Evolutionary conservation across 495 filamentous ascomycete genomes (phyloP), one percentile per base, ranked within the genome.

Genomic region (Talaromyces wortmannii): DNA sequence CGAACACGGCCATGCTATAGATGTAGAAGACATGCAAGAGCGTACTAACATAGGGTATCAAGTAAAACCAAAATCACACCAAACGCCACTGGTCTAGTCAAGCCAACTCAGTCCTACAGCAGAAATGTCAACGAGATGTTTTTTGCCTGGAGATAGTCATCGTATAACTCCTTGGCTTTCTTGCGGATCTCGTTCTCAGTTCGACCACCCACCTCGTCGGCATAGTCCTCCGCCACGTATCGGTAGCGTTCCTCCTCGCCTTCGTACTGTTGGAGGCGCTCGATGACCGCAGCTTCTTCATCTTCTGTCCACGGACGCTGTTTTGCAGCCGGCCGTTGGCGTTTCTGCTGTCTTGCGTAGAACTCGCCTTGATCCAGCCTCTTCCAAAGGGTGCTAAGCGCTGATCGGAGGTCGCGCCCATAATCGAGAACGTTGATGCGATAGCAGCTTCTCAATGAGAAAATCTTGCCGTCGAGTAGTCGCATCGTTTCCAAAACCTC

Each of bases 211-310:
- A 40, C 2, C 23, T 23, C 23, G 5, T 40, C 36, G 36, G 36
- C 8, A 13, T 40, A 40, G 36, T 40, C 36, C 13, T 40, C 36
- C 2, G 13, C 36, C 8, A 40, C 8, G 36, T 40, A 40, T 13
- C 13, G 36, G 5, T 17, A 42, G 5, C 11, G 31, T 7, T 18
- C 23, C 36, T 15, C 53, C 54, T 36, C 61, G 65, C 65, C 65
- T 18, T 63, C 59, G 40, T 61, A 58, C 5, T 5, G 17, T 33
- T 53, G 47, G 13, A 67, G 51, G 12, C 65, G 60, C n/a, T 56
- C 32, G 7, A 63, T 16, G 0, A 67, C 51, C 30, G 60, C 62
- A 2, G 2, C 0, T 12, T 48, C 61, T 42, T 67, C 60, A 2
- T 55, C 59, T 3, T 62, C 47, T 2, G 60, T 57, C 59, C 59